A percentile compares a stretch with the other conserved stretches of the same genome.
Conservation (phyloP, 148 eudicot species). For the Rheum nobile region DNA sequence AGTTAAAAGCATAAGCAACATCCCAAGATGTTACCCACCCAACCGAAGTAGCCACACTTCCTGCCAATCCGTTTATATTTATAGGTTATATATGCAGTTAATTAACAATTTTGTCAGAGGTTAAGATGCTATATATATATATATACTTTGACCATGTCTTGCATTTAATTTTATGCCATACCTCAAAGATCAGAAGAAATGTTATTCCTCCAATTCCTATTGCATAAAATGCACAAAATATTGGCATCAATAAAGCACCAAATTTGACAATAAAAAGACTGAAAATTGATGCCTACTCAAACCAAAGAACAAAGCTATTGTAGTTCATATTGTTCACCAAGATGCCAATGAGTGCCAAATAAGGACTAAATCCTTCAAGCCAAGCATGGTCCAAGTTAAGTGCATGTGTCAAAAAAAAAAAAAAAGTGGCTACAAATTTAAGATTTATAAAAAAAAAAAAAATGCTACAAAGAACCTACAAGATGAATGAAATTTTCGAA, state of each 20-base stretch:
- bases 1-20: constrained; percentile 22
- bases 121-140: too few relatives aligned
- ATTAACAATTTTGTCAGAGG: not conserved
- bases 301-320: not conserved
- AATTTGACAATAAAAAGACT: not conserved
- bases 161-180: not conserved
- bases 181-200: constrained; percentile 17
- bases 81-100: constrained; percentile 24
- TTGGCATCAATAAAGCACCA: not conserved
- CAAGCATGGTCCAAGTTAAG: constrained; percentile 15
- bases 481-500: too few relatives aligned
- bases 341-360: constrained; percentile 19
- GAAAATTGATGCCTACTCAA: too few relatives aligned
- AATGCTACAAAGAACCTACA: too few relatives aligned
- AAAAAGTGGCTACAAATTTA: too few relatives aligned
- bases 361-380: constrained; percentile 18
- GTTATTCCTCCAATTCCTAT: constrained; percentile 17
- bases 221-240: constrained; percentile 11
- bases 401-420: too few relatives aligned
- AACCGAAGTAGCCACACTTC: constrained; percentile 12
- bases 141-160: not conserved
- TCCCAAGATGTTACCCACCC: constrained; percentile 3
- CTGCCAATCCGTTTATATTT: constrained; percentile 26
- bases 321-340: too few relatives aligned
- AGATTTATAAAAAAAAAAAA: too few relatives aligned